A percentile compares a stretch with the other conserved stretches of the same genome.
Conservation (phyloP, 2,329 filamentous ascomycete species). For the Cladophialophora carrionii region DNA sequence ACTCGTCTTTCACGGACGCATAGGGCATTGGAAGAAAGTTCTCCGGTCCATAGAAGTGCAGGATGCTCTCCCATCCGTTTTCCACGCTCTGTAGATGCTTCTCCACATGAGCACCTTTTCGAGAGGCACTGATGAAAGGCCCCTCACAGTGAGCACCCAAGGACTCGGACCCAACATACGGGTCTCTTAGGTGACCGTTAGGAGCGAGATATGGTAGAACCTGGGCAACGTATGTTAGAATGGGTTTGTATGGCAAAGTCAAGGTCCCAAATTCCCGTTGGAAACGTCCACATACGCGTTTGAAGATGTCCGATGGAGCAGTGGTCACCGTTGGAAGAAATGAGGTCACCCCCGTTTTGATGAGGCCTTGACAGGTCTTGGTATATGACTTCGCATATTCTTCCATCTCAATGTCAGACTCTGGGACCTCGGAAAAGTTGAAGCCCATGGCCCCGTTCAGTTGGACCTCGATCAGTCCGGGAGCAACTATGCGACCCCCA, state of each 20-base stretch:
- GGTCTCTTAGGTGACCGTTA: constrained; percentile 46
- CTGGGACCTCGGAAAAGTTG: constrained; percentile 54
- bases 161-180: constrained; percentile 64
- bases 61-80: no score
- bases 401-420: no score
- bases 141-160: constrained; percentile 62
- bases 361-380: constrained; percentile 10
- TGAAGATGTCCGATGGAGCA: no score
- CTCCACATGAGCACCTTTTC: constrained; percentile 63
- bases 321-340: background rate
- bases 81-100: constrained; percentile 63
- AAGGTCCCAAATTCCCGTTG: no score
- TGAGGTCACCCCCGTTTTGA: no score
- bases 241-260: no score
- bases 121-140: constrained; percentile 57
- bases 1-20: no score
- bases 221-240: no score
- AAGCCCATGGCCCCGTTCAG: constrained; percentile 54
- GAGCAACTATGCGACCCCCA: constrained; percentile 54
- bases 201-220: constrained; percentile 7
- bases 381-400: constrained; percentile 8
- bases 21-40: no score
- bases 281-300: no score
- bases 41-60: no score
- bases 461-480: constrained; percentile 60